Percentiles rank a stretch among this genome's conserved stretches.
phyloP scores from a whole-genome alignment of 139 green algal genomes.

The Chlorella vulgaris region DNA sequence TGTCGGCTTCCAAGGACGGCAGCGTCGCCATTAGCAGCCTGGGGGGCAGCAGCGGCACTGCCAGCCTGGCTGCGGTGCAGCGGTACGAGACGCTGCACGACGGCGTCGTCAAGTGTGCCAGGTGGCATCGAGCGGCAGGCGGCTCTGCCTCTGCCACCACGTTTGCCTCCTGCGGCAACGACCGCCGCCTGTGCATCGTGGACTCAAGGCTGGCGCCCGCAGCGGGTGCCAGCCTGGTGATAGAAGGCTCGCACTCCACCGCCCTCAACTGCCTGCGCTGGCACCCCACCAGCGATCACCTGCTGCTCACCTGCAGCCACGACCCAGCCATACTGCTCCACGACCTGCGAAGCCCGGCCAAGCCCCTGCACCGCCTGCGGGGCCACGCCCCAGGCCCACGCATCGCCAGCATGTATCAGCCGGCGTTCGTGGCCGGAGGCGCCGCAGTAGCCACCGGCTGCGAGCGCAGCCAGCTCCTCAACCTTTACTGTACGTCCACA shows the following conservation, averaged over 20 bases:
- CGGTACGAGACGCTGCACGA: constrained; percentile 37
- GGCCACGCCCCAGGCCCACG: constrained; percentile 29
- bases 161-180: constrained; percentile 51
- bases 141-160: not conserved
- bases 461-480: constrained; percentile 20
- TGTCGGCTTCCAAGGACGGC: constrained; percentile 42
- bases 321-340: constrained; percentile 41
- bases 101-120: constrained; percentile 45
- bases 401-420: constrained; percentile 44
- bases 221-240: constrained; percentile 4
- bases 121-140: constrained; percentile 23
- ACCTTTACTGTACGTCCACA: constrained; percentile 20
- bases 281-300: constrained; percentile 28
- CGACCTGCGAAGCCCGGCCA: constrained; percentile 37
- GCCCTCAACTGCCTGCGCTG: constrained; percentile 43
- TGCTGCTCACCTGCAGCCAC: constrained; percentile 34
- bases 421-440: constrained; percentile 40
- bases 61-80: constrained; percentile 10
- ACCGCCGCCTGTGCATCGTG: constrained; percentile 24
- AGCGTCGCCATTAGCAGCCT: constrained; percentile 30
- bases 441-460: constrained; percentile 35
- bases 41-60: not conserved
- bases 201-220: constrained; percentile 15
- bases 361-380: constrained; percentile 28
- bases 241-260: not conserved